These are phyloP conservation scores for Oryza meridionalis DNA, from an alignment of 176 grass and related monocot species.

Conservation along the genomic window DNA sequence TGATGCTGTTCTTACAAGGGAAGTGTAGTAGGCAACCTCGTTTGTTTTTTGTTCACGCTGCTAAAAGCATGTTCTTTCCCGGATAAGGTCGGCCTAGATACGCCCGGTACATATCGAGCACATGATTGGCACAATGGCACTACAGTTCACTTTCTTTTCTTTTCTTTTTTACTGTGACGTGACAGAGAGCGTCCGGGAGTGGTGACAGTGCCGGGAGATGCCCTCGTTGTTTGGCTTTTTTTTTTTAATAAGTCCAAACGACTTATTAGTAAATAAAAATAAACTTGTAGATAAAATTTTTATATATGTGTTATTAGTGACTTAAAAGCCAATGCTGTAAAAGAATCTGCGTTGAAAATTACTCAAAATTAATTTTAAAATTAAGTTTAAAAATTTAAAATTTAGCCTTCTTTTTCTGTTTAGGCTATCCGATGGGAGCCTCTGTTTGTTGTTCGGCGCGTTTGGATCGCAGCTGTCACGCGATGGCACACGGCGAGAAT, in stretches of 20 bases:
- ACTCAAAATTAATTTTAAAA: no score
- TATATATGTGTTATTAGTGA: no score
- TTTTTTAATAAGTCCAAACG: no score
- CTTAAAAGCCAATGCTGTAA: no score
- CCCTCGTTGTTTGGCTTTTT: no score
- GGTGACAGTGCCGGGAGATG: background rate
- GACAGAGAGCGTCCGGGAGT: background rate
- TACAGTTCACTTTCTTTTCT: background rate
- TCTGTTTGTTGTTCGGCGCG: background rate
- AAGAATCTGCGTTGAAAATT: no score
- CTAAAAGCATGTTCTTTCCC: background rate
- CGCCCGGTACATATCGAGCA: background rate
- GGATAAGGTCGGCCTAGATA: background rate
- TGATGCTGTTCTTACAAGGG: constrained; percentile 34
- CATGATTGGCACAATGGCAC: background rate
- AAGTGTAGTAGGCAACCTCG: background rate
- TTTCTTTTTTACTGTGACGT: background rate
- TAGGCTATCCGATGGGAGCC: no score
- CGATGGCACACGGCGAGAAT: background rate
- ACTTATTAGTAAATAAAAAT: no score
- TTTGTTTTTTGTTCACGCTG: no score
- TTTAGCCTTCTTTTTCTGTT: no score
- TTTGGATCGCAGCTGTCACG: constrained; percentile 1
- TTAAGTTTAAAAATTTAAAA: no score
- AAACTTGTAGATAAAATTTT: no score